These are phyloP conservation scores for Aspergillus sclerotiicarbonarius DNA, from an alignment of 495 filamentous ascomycete species.

Conservation along the genomic window DNA sequence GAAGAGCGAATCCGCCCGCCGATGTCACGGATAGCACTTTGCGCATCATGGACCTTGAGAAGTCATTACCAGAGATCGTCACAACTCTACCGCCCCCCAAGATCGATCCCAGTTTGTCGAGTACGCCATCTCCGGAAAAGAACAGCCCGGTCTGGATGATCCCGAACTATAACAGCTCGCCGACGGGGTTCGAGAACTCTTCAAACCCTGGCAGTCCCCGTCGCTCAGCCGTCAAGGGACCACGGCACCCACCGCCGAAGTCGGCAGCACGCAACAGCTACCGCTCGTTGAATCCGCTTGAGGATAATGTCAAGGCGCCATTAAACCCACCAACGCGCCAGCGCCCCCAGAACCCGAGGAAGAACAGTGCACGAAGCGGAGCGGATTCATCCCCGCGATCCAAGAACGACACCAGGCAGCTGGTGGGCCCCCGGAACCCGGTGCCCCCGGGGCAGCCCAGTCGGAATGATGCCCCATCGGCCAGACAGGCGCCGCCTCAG, in stretches of 20 bases:
- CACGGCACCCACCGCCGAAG: conserved; percentile 33
- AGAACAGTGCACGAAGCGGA: conserved; percentile 18
- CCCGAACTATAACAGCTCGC: conserved; percentile 23
- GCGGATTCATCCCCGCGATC: conserved; percentile 19
- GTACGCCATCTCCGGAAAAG: conserved; percentile 38
- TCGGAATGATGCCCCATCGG: neutral
- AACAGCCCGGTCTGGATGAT: conserved; percentile 29
- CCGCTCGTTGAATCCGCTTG: conserved; percentile 18
- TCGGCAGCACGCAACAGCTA: conserved; percentile 24
- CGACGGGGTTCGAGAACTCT: conserved; percentile 23
- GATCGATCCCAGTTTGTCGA: conserved; percentile 22
- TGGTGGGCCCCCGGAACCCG: neutral
- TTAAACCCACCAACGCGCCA: conserved; percentile 17
- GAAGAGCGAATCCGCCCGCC: conserved; percentile 21
- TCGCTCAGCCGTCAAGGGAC: conserved; percentile 37
- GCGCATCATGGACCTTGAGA: conserved; percentile 11
- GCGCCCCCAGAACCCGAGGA: conserved; percentile 28
- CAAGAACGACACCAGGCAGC: conserved; percentile 17
- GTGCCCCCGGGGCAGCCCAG: neutral
- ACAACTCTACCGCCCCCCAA: conserved; percentile 26
- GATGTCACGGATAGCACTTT: conserved; percentile 12
- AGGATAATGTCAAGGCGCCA: conserved; percentile 16
- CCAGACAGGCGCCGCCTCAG: neutral
- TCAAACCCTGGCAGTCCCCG: conserved; percentile 34
- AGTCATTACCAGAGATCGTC: conserved; percentile 27